Conservation (phyloP, 768 basidiomycete genomes). For the Mycena maculata region DNA sequence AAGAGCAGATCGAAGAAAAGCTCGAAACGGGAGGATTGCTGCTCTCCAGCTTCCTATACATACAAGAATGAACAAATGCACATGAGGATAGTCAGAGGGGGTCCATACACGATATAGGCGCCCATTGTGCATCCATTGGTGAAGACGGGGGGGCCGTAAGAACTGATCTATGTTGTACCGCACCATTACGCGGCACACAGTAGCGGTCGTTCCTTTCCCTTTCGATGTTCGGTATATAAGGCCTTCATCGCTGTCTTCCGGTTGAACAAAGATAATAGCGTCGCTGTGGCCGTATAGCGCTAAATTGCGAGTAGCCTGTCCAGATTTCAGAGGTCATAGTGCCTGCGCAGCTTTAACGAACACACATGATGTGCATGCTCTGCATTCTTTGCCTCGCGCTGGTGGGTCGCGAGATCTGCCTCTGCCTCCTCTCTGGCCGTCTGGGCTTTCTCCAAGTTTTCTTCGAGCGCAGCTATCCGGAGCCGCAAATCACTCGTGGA, state of each 20-base stretch:
- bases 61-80: neutral
- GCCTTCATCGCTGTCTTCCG: slow-evolving; percentile 31
- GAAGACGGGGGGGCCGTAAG: slow-evolving; percentile 29
- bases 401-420: slow-evolving; percentile 2
- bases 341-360: neutral
- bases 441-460: slow-evolving; percentile 5
- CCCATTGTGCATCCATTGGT: slow-evolving; percentile 33
- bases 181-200: slow-evolving; percentile 25
- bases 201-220: slow-evolving; percentile 19
- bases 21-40: slow-evolving; percentile 42
- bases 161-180: slow-evolving; percentile 35
- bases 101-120: slow-evolving; percentile 30
- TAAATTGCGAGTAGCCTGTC: slow-evolving; percentile 28
- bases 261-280: slow-evolving; percentile 32
- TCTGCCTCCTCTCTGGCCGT: slow-evolving; percentile 21
- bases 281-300: slow-evolving; percentile 32
- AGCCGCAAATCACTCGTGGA: slow-evolving; percentile 11
- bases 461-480: slow-evolving; percentile 25
- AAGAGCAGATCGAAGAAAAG: slow-evolving; percentile 50
- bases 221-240: slow-evolving; percentile 17
- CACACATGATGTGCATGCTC: slow-evolving; percentile 15
- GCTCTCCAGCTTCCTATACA: slow-evolving; percentile 29
- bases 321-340: neutral
- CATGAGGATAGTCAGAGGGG: neutral
- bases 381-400: slow-evolving; percentile 3